Conservation (phyloP, 2,329 filamentous ascomycete genomes). For the Fusarium buxicola region DNA sequence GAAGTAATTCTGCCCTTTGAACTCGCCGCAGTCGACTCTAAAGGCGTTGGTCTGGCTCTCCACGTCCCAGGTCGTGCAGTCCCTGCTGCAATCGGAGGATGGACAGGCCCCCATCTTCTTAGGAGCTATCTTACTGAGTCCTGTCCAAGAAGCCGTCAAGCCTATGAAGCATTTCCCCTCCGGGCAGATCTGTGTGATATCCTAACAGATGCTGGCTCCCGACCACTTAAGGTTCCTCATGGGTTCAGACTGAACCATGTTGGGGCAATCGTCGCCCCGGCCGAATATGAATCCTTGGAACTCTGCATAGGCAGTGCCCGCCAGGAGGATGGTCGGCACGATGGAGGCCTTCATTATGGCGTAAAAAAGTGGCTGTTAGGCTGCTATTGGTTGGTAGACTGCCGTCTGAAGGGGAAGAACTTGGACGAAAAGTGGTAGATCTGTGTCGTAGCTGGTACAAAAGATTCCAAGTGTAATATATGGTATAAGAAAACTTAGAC, state of each 20-base stretch:
- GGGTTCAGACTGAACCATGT: conserved; percentile 1
- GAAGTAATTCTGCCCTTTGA: conserved; percentile 18
- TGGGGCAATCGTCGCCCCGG: conserved; percentile 9
- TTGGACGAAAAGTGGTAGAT: no score
- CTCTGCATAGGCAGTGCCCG: conserved; percentile 1
- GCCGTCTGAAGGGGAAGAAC: no score
- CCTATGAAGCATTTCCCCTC: conserved; percentile 17
- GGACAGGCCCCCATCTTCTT: conserved; percentile 14
- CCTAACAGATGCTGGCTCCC: conserved; percentile 12
- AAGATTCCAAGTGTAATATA: no score
- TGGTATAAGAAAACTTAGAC: no score
- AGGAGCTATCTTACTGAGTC: background rate
- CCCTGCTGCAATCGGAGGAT: background rate
- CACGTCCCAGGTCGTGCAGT: conserved; percentile 15
- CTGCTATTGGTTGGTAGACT: no score
- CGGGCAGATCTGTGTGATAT: conserved; percentile 6
- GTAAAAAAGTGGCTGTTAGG: no score
- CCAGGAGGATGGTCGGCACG: background rate
- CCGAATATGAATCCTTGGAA: conserved; percentile 15
- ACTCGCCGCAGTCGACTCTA: conserved; percentile 10
- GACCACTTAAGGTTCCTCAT: background rate
- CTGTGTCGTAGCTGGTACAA: no score
- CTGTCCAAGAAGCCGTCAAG: background rate
- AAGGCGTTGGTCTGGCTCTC: background rate
- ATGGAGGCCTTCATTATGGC: background rate